Conservation (phyloP, 768 basidiomycete species). For the Auricularia sp. region DNA sequence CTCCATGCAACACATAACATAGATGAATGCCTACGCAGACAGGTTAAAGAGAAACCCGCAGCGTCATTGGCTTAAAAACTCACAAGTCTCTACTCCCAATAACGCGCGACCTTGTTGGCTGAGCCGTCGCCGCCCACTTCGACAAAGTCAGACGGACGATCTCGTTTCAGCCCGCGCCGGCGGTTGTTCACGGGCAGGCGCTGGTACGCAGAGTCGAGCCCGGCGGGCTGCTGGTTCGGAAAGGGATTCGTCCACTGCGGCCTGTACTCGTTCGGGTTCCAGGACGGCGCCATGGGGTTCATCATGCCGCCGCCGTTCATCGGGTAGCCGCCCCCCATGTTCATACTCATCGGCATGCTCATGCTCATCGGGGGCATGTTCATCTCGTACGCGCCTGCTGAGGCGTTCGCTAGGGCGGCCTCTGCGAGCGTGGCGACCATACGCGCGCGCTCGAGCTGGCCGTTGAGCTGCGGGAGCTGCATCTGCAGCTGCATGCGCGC, state of each 20-base stretch:
- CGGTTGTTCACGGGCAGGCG: slow-evolving; percentile 73
- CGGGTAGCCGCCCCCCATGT: background rate
- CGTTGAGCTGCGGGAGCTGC: slow-evolving; percentile 71
- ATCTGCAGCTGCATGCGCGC: slow-evolving; percentile 74
- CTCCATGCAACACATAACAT: too few species aligned
- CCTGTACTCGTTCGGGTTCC: slow-evolving; percentile 27
- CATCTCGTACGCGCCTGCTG: slow-evolving; percentile 7
- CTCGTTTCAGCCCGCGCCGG: slow-evolving; percentile 66
- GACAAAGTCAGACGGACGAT: slow-evolving; percentile 74
- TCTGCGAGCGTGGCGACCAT: slow-evolving; percentile 42
- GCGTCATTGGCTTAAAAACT: background rate
- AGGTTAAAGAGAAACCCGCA: too few species aligned
- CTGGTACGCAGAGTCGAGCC: slow-evolving; percentile 80
- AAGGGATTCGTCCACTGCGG: slow-evolving; percentile 42
- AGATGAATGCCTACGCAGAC: too few species aligned
- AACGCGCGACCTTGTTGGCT: slow-evolving; percentile 52
- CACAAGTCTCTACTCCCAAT: slow-evolving; percentile 51
- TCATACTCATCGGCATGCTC: slow-evolving; percentile 7
- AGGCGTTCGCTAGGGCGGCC: background rate
- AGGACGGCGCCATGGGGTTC: slow-evolving; percentile 5
- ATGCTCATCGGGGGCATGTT: slow-evolving; percentile 10
- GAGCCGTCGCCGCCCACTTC: slow-evolving; percentile 49
- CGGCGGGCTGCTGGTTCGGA: slow-evolving; percentile 52
- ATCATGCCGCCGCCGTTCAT: background rate
- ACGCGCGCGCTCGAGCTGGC: slow-evolving; percentile 72